A percentile compares a stretch with the other conserved stretches of the same genome.
These are phyloP conservation scores for Corylus avellana DNA, from an alignment of 306 rosid genomes.

Conservation along the genomic window DNA sequence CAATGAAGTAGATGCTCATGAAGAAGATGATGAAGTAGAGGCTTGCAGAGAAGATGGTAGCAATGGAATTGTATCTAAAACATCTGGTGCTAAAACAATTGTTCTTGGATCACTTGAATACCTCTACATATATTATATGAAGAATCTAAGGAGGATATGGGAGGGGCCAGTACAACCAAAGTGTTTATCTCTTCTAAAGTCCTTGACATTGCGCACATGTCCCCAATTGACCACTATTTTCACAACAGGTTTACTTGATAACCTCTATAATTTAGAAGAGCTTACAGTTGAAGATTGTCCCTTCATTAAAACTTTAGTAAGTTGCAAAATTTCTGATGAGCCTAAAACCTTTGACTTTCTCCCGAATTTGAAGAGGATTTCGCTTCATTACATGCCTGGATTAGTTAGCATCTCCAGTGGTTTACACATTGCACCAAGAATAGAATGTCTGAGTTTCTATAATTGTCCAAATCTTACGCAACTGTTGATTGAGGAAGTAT, in stretches of 20 bases:
- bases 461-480: constrained; percentile 21
- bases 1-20: no score
- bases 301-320: constrained; percentile 3
- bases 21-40: no score
- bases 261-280: constrained; percentile 10
- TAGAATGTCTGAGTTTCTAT: constrained; percentile 20
- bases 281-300: constrained; percentile 28
- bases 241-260: neutral
- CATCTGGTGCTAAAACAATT: neutral
- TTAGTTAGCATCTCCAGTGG: constrained; percentile 23
- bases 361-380: constrained; percentile 6
- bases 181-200: constrained; percentile 8
- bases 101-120: neutral
- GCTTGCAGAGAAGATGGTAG: neutral
- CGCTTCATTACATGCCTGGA: constrained; percentile 9
- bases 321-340: neutral
- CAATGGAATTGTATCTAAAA: neutral
- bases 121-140: neutral
- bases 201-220: constrained; percentile 24
- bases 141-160: neutral
- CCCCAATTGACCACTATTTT: constrained; percentile 25
- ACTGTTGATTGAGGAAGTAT: constrained; percentile 1
- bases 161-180: neutral
- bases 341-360: neutral
- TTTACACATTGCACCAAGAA: neutral